Evolutionary conservation across 108 stramenopile genomes (phyloP).

Genomic region (Aureococcus anophagefferens): DNA sequence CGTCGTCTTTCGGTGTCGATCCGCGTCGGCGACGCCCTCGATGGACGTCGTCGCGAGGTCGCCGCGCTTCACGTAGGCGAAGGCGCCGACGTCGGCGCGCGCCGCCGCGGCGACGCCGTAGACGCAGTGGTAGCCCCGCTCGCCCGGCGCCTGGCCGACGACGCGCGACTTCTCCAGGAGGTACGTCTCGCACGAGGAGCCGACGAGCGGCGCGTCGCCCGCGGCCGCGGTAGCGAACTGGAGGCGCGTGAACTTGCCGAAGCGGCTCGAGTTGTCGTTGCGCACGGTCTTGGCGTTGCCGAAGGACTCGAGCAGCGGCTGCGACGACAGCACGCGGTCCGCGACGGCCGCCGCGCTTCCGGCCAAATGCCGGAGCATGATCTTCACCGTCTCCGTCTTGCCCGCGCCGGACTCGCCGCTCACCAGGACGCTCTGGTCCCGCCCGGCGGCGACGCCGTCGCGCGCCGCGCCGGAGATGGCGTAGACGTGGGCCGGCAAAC

Average conservation of each 20-base stretch:
- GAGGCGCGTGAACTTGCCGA: constrained; percentile 12
- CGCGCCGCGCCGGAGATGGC: no score
- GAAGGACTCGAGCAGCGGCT: constrained; percentile 14
- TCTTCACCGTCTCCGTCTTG: constrained; percentile 16
- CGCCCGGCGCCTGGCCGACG: constrained; percentile 27
- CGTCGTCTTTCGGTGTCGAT: no score
- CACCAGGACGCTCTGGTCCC: constrained; percentile 12
- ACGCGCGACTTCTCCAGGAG: constrained; percentile 55
- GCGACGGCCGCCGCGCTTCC: neutral
- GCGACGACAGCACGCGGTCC: neutral
- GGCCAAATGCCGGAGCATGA: neutral
- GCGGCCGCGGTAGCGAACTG: constrained; percentile 27
- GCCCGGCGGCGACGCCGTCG: no score
- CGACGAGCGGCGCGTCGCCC: constrained; percentile 30
- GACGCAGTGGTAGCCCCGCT: constrained; percentile 55
- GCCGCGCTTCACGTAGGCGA: neutral
- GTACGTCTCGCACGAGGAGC: constrained; percentile 52
- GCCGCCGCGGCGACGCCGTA: constrained; percentile 34
- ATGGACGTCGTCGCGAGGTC: neutral
- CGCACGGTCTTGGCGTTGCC: constrained; percentile 19
- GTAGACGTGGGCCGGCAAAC: no score
- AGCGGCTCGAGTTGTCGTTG: constrained; percentile 17
- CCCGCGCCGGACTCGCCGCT: constrained; percentile 15
- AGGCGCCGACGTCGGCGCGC: neutral
- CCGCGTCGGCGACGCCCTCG: no score